Base-by-base conservation (phyloP, 148 eudicot species). In the Agrostemma githago region DNA sequence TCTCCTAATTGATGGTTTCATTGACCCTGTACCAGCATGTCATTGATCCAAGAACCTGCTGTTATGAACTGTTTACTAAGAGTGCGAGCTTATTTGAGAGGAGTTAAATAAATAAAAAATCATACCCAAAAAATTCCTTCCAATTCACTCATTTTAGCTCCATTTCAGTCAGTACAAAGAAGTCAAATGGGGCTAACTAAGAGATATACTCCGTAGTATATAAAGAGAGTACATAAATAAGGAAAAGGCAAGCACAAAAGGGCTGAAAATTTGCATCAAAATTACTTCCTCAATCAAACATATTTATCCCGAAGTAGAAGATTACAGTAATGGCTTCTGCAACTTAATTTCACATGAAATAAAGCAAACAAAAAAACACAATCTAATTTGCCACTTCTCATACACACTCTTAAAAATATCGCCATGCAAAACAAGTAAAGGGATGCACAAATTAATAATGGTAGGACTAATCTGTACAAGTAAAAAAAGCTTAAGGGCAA, bases 21-120 rank as follows among this genome's bases (percentile, higher is more conserved):
- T 74, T 69, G 96, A 86, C 79, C 98, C 97, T 94, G 98, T 87
- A 94, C 79, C 91, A 88, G 89, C 86, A 94, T 86, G 81, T 89
- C 91, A 91, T 84, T 78, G 84, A 87, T 83, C 92, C 89, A 89
- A 86, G 83, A 89, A 85, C 92, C 92, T 88, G 96, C 82, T 86
- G 87, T 87, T 88, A 87, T 80, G 80, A 87, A 81, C 83, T 85
- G 83, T 86, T 85, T 76, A 79, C 88, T 83, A 84, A 88, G 82
- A 82, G 79, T 16, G 40, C 77, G 77, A 86, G 72, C 71, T 42
- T 77, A 74, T 64, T 81, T 63, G 69, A 72, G 41, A 68, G 70
- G 16, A 66, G 62, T 46, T 39, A 12, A 20, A 73, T 4, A n/a
- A 34, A 26, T 26, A 26, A 26, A 26, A 53, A 67, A 78, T 12